Percentiles rank a stretch among this genome's conserved stretches.
phyloP scores from a whole-genome alignment of 202 grass and related monocot genomes.

The Elaeis oleifera region DNA sequence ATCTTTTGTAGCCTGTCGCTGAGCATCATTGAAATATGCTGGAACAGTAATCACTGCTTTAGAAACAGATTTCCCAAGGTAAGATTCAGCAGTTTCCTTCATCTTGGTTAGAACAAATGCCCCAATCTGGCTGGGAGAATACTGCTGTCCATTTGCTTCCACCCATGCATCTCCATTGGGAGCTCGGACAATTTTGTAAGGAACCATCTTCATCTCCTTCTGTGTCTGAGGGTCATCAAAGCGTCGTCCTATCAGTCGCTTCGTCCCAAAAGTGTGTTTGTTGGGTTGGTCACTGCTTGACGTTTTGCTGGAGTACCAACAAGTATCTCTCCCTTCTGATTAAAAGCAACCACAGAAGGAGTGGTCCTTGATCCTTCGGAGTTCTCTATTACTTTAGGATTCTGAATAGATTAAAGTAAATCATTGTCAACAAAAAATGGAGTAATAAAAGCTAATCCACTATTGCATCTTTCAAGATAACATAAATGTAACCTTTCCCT shows the following conservation, averaged over 20 bases:
- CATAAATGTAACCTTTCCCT: conserved; percentile 39
- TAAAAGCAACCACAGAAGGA: conserved; percentile 56
- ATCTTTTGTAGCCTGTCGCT: conserved; percentile 92
- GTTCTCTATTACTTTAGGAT: conserved; percentile 64
- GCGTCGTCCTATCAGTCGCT: conserved; percentile 53
- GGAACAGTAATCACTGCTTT: conserved; percentile 94
- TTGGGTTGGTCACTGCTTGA: conserved; percentile 67
- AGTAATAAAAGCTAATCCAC: background rate
- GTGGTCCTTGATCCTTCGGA: conserved; percentile 54
- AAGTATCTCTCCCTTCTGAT: conserved; percentile 56
- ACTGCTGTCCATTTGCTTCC: conserved; percentile 75
- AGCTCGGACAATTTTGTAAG: conserved; percentile 72
- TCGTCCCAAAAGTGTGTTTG: conserved; percentile 63
- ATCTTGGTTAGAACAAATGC: conserved; percentile 91
- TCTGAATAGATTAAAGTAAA: conserved; percentile 22
- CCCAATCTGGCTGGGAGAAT: conserved; percentile 77
- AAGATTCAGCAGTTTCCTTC: conserved; percentile 84
- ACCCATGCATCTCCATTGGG: conserved; percentile 92
- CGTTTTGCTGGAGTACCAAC: conserved; percentile 70
- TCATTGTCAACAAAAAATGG: too few relatives aligned
- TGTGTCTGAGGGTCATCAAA: conserved; percentile 70
- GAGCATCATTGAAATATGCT: conserved; percentile 89
- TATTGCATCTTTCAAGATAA: background rate
- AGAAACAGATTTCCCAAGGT: conserved; percentile 71
- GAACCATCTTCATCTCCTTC: conserved; percentile 84